Evolutionary conservation across 2,329 filamentous ascomycete species (phyloP).

Genomic region (Colletotrichum simmondsii): DNA sequence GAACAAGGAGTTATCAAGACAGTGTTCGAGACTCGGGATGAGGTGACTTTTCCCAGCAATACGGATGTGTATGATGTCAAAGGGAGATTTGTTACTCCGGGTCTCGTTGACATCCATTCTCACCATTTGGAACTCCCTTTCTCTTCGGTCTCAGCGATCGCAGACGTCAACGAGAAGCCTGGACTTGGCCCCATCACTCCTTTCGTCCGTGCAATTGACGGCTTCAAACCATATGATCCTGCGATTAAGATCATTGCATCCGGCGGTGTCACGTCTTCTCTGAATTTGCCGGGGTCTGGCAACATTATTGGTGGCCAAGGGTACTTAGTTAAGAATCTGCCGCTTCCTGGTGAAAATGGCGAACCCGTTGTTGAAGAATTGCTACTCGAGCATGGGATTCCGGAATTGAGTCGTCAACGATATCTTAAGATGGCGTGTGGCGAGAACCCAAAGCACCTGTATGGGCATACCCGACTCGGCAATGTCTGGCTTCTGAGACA

Average conservation of each 20-base stretch:
- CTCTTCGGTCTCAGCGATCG: constrained; percentile 43
- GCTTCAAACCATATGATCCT: constrained; percentile 52
- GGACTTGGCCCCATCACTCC: constrained; percentile 48
- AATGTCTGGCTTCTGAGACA: constrained; percentile 50
- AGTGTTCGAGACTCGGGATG: background rate
- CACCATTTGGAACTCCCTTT: constrained; percentile 49
- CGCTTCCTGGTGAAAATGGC: constrained; percentile 43
- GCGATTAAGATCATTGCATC: constrained; percentile 51
- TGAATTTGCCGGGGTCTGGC: constrained; percentile 54
- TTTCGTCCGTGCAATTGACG: constrained; percentile 42
- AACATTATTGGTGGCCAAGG: constrained; percentile 58
- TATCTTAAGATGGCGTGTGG: constrained; percentile 59
- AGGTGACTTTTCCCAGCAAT: background rate
- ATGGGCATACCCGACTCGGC: constrained; percentile 51
- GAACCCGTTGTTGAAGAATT: constrained; percentile 54
- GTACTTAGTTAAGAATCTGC: constrained; percentile 51
- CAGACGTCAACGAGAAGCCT: constrained; percentile 50
- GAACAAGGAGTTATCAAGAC: constrained; percentile 46
- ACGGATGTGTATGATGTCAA: constrained; percentile 42
- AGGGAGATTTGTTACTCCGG: constrained; percentile 54
- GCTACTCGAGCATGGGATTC: constrained; percentile 51
- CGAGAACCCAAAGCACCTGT: constrained; percentile 52
- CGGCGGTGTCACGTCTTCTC: constrained; percentile 55
- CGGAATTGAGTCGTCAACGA: constrained; percentile 40
- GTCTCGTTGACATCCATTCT: constrained; percentile 57